Evolutionary conservation across 371 early-diverging fungal genomes (phyloP).

Genomic region (Mucor irregularis): DNA sequence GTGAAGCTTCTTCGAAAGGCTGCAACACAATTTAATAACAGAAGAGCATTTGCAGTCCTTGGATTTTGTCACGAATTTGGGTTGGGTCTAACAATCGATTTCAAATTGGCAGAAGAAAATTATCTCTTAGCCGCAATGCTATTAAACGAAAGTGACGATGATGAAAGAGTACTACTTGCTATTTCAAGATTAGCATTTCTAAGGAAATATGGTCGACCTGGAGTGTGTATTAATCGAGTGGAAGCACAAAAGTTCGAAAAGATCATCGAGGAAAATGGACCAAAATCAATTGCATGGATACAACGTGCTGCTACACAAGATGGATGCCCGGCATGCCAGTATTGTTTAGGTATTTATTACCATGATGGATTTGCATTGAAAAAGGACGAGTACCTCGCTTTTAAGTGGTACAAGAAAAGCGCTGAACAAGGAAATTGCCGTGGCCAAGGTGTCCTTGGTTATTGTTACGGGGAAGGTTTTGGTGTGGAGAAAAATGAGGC

Average conservation of each 20-base stretch:
- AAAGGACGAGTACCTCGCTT: constrained; percentile 57
- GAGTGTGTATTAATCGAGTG: constrained; percentile 67
- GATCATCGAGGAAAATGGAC: constrained; percentile 21
- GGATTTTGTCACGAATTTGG: constrained; percentile 85
- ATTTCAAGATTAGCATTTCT: constrained; percentile 69
- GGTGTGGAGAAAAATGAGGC: constrained; percentile 71
- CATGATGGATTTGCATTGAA: constrained; percentile 70
- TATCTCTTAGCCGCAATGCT: constrained; percentile 55
- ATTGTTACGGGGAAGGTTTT: constrained; percentile 79
- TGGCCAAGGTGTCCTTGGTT: constrained; percentile 74
- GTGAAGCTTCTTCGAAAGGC: constrained; percentile 48
- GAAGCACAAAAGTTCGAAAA: constrained; percentile 70
- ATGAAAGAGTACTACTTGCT: constrained; percentile 49
- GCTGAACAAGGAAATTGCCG: constrained; percentile 69
- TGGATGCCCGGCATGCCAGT: constrained; percentile 45
- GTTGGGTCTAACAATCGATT: constrained; percentile 60
- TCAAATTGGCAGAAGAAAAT: constrained; percentile 55
- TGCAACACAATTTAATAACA: constrained; percentile 34
- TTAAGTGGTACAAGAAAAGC: constrained; percentile 62
- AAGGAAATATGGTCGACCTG: constrained; percentile 78
- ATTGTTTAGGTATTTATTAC: constrained; percentile 74
- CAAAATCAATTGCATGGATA: constrained; percentile 50
- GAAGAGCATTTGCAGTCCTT: constrained; percentile 54
- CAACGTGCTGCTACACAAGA: constrained; percentile 53
- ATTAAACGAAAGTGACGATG: constrained; percentile 1